phyloP scores from a whole-genome alignment of 768 basidiomycete genomes.

The Suillus variegatus region DNA sequence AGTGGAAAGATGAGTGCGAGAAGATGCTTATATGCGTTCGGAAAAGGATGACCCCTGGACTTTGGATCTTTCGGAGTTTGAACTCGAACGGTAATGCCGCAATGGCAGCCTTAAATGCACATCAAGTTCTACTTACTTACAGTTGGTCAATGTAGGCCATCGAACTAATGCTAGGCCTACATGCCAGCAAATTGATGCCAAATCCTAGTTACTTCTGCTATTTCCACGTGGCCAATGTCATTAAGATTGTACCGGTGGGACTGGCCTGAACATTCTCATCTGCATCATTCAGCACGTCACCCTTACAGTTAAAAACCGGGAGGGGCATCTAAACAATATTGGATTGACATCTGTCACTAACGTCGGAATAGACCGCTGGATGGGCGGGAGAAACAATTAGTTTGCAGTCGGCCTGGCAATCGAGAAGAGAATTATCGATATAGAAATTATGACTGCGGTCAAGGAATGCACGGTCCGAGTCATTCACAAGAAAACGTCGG shows the following conservation, averaged over 20 bases:
- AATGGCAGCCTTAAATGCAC: too few species aligned
- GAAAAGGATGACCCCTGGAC: not conserved
- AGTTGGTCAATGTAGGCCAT: not conserved
- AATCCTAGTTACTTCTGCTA: not conserved
- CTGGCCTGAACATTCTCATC: not conserved
- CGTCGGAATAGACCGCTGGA: not conserved
- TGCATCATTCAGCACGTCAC: not conserved
- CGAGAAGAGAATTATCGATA: not conserved
- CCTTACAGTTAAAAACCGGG: not conserved
- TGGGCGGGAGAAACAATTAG: not conserved
- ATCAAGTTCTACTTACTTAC: too few species aligned
- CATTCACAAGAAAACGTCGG: not conserved
- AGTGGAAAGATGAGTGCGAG: not conserved
- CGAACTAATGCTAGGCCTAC: not conserved
- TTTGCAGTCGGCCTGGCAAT: not conserved
- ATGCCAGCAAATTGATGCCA: not conserved
- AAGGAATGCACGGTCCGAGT: not conserved
- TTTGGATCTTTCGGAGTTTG: not conserved
- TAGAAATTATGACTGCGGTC: not conserved
- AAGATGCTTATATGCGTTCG: not conserved
- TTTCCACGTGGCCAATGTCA: not conserved
- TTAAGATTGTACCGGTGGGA: too few species aligned
- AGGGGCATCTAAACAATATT: not conserved
- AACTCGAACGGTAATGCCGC: not conserved
- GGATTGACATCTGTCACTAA: not conserved